Evolutionary conservation across 192 early-diverging fungal species (phyloP).

Genomic region (Endogone sp.): DNA sequence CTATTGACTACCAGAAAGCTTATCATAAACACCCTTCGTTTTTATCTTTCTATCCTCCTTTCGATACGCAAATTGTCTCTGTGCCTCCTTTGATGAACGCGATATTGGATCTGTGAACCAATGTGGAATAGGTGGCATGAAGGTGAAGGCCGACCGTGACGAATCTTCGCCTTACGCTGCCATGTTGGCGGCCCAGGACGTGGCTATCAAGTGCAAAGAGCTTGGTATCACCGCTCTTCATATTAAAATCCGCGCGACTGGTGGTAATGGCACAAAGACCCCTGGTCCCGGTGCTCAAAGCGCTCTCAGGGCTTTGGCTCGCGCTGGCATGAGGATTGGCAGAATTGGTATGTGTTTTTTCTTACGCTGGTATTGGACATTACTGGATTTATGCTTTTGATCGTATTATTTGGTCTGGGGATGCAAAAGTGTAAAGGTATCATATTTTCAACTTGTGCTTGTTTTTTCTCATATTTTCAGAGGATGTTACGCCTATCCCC

Average conservation of each 20-base stretch:
- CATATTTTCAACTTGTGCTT: no score
- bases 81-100: not conserved
- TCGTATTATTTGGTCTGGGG: not conserved
- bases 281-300: conserved; percentile 97
- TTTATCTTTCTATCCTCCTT: no score
- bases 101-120: not conserved
- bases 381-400: not conserved
- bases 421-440: conserved; percentile 15
- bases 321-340: conserved; percentile 99
- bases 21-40: no score
- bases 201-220: conserved; percentile 98
- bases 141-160: conserved; percentile 99
- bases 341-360: conserved; percentile 68
- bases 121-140: conserved; percentile 88
- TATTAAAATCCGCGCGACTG: conserved; percentile 99
- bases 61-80: not conserved
- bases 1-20: not conserved
- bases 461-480: conserved; percentile 37
- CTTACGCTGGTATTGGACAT: no score
- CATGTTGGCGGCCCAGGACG: conserved; percentile 99
- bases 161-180: conserved; percentile 99
- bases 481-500: conserved; percentile 98
- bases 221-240: conserved; percentile 99
- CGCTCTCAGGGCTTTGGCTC: conserved; percentile 97
- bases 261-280: conserved; percentile 98